Evolutionary conservation across 75 land plant species (phyloP).

Genomic region (Pinus taeda): DNA sequence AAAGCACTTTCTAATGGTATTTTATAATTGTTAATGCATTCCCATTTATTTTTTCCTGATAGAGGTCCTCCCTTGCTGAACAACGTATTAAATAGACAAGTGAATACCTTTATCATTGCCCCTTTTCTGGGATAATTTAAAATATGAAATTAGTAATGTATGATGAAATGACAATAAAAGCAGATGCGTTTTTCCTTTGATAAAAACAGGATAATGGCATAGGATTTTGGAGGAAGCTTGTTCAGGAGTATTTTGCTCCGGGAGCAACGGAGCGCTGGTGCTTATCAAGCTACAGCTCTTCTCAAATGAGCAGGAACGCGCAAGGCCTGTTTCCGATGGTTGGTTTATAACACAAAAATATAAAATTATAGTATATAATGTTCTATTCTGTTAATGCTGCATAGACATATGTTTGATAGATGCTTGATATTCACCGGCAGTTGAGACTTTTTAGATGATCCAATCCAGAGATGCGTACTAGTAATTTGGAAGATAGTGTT

Average conservation of each 20-base stretch:
- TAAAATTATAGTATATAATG: neutral
- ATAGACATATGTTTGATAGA: neutral
- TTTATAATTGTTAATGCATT: no score
- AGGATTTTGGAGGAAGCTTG: constrained; percentile 35
- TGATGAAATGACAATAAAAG: neutral
- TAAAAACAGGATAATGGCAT: constrained; percentile 32
- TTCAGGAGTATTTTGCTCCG: constrained; percentile 32
- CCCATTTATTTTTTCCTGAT: no score
- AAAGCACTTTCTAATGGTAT: no score
- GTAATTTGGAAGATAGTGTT: neutral
- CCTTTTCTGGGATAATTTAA: no score
- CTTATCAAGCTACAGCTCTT: constrained; percentile 37
- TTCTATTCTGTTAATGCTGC: neutral
- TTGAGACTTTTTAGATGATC: neutral
- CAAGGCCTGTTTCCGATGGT: constrained; percentile 55
- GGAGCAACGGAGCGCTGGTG: constrained; percentile 48
- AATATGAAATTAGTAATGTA: neutral
- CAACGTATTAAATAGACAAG: no score
- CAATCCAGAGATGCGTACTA: neutral
- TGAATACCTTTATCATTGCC: no score
- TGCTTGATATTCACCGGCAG: neutral
- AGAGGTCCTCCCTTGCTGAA: no score
- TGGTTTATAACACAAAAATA: neutral
- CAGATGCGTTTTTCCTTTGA: constrained; percentile 2
- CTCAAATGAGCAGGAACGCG: constrained; percentile 44